Conservation (phyloP, 306 rosid species). For the Comarum palustre region DNA sequence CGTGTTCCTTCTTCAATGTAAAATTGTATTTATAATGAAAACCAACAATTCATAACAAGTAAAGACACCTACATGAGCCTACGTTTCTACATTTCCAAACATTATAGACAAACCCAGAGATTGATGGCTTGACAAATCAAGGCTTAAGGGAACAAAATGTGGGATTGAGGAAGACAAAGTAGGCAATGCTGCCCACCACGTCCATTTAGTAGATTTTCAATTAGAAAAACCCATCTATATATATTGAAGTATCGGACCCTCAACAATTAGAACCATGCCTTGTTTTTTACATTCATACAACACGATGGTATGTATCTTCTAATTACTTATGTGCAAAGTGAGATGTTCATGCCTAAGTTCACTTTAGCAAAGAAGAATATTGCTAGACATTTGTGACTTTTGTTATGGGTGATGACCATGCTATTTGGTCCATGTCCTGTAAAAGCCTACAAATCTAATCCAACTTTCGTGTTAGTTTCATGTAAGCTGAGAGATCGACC, state of each 20-base stretch:
- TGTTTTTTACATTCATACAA: slow-evolving; percentile 25
- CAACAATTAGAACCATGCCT: slow-evolving; percentile 29
- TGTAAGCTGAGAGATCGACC: slow-evolving; percentile 33
- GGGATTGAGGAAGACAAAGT: slow-evolving; percentile 41
- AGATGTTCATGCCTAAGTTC: slow-evolving; percentile 35
- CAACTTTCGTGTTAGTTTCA: slow-evolving; percentile 19
- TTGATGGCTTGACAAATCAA: slow-evolving; percentile 25
- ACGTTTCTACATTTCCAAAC: background rate
- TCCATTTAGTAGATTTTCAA: slow-evolving; percentile 14
- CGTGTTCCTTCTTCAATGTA: background rate
- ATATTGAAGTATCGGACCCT: slow-evolving; percentile 42
- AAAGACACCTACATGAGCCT: background rate
- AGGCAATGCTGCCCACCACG: slow-evolving; percentile 36
- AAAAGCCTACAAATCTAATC: slow-evolving; percentile 31
- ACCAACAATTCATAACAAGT: slow-evolving; percentile 11
- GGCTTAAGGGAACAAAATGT: slow-evolving; percentile 25
- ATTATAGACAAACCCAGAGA: slow-evolving; percentile 11
- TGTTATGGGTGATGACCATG: slow-evolving; percentile 32
- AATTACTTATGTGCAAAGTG: slow-evolving; percentile 31
- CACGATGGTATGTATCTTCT: slow-evolving; percentile 26
- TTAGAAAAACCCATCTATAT: slow-evolving; percentile 6
- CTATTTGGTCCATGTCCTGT: slow-evolving; percentile 37
- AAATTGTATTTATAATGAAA: slow-evolving; percentile 30
- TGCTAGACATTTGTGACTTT: slow-evolving; percentile 37
- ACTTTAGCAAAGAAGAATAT: slow-evolving; percentile 38